Evolutionary conservation across 352 stramenopile species (phyloP).

Genomic region (Phytophthora aleatoria): DNA sequence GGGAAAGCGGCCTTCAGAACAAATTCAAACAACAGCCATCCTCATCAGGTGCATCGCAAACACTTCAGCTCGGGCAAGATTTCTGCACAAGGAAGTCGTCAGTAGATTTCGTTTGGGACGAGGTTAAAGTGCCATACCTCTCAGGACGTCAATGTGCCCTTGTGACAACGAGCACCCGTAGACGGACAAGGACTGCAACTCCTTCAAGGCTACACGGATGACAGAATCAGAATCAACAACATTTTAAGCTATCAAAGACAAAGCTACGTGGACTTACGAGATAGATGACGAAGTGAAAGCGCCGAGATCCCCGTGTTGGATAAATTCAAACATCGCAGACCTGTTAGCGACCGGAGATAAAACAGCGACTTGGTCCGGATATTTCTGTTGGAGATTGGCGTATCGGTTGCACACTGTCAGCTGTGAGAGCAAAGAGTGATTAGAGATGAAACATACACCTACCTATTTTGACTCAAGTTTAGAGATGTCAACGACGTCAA

Average conservation of each 20-base stretch:
- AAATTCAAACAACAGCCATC: constrained; percentile 1
- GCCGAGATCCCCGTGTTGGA: constrained; percentile 76
- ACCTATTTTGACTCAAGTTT: constrained; percentile 86
- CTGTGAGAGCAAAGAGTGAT: neutral
- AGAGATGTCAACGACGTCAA: constrained; percentile 73
- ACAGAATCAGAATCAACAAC: constrained; percentile 4
- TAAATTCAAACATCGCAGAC: constrained; percentile 73
- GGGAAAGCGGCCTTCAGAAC: constrained; percentile 8
- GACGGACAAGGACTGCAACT: constrained; percentile 57
- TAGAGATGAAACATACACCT: neutral
- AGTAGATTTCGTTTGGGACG: neutral
- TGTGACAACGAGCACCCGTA: constrained; percentile 58
- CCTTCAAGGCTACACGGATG: constrained; percentile 47
- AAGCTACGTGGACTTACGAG: constrained; percentile 43
- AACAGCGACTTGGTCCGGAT: constrained; percentile 73
- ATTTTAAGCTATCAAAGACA: neutral
- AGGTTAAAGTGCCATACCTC: constrained; percentile 33
- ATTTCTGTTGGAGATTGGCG: constrained; percentile 42
- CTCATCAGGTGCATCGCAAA: constrained; percentile 50
- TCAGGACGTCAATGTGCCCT: constrained; percentile 56
- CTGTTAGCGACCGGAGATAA: constrained; percentile 58
- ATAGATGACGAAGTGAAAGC: constrained; percentile 70
- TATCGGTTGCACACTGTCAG: neutral
- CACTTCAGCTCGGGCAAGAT: constrained; percentile 53
- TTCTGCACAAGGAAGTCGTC: constrained; percentile 35